Conservation (phyloP, 2,329 filamentous ascomycete genomes). For the Coleophoma eucalyptorum region DNA sequence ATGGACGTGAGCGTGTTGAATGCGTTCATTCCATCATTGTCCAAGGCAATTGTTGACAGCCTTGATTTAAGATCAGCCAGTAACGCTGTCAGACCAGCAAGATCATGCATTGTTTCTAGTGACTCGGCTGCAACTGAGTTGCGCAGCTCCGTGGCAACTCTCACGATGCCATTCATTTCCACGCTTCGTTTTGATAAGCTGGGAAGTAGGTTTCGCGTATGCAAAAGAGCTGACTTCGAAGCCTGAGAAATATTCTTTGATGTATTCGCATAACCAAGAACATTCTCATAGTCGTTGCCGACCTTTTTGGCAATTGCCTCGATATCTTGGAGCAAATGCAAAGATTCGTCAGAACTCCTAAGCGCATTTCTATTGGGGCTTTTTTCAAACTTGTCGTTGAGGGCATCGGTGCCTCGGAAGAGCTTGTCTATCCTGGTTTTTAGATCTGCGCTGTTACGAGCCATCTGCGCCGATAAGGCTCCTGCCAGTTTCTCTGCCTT, state of each 20-base stretch:
- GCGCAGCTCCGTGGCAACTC: constrained; percentile 58
- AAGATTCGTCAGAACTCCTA: constrained; percentile 58
- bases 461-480: constrained; percentile 55
- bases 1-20: constrained; percentile 80
- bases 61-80: constrained; percentile 70
- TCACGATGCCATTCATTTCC: constrained; percentile 60
- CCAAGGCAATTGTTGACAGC: constrained; percentile 67
- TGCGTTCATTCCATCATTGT: constrained; percentile 71
- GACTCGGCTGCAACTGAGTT: constrained; percentile 65
- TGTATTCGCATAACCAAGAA: constrained; percentile 64
- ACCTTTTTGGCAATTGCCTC: constrained; percentile 84
- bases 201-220: constrained; percentile 59
- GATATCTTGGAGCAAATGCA: constrained; percentile 76
- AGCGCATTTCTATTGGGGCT: constrained; percentile 50
- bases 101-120: constrained; percentile 73
- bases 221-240: constrained; percentile 59
- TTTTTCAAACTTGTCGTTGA: constrained; percentile 61
- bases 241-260: constrained; percentile 61
- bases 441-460: constrained; percentile 54
- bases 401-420: constrained; percentile 54
- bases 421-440: constrained; percentile 58
- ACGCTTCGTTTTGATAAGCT: constrained; percentile 49
- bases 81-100: constrained; percentile 74
- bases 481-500: constrained; percentile 66
- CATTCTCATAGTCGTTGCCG: constrained; percentile 77